These are phyloP conservation scores for Allomyces macrogynus DNA, from an alignment of 192 early-diverging fungal genomes.

Conservation along the genomic window DNA sequence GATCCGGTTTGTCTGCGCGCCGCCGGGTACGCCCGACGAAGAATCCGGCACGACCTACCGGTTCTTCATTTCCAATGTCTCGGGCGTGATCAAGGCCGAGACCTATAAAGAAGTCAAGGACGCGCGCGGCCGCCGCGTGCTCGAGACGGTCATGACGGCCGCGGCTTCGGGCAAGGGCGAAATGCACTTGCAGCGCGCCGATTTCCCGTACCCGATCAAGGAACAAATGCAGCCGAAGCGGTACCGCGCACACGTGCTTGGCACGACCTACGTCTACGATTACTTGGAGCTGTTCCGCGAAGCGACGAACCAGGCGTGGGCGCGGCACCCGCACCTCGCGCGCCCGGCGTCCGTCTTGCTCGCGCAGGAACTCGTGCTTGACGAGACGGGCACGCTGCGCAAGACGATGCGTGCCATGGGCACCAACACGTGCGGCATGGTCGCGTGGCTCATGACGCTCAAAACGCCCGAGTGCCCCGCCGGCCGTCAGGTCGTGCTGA, in stretches of 20 bases:
- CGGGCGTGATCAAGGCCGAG: conserved; percentile 78
- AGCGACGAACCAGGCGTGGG: conserved; percentile 65
- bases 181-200: conserved; percentile 61
- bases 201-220: conserved; percentile 75
- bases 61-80: conserved; percentile 77
- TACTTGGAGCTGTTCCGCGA: conserved; percentile 94
- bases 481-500: conserved; percentile 67
- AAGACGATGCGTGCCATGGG: conserved; percentile 63
- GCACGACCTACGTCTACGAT: conserved; percentile 97
- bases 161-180: conserved; percentile 40
- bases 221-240: conserved; percentile 89
- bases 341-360: conserved; percentile 26
- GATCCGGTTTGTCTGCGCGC: conserved; percentile 80
- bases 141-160: conserved; percentile 16
- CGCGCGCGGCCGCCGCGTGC: conserved; percentile 57
- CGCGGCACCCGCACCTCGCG: conserved; percentile 16
- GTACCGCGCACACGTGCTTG: conserved; percentile 94
- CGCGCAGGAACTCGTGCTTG: conserved; percentile 67
- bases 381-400: conserved; percentile 53
- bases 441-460: conserved; percentile 75
- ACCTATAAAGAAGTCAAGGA: conserved; percentile 79
- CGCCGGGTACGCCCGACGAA: not conserved
- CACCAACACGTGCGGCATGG: conserved; percentile 87
- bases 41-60: conserved; percentile 46
- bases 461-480: conserved; percentile 84